These are phyloP conservation scores for Lojkania enalia DNA, from an alignment of 2,329 filamentous ascomycete genomes.

Conservation along the genomic window DNA sequence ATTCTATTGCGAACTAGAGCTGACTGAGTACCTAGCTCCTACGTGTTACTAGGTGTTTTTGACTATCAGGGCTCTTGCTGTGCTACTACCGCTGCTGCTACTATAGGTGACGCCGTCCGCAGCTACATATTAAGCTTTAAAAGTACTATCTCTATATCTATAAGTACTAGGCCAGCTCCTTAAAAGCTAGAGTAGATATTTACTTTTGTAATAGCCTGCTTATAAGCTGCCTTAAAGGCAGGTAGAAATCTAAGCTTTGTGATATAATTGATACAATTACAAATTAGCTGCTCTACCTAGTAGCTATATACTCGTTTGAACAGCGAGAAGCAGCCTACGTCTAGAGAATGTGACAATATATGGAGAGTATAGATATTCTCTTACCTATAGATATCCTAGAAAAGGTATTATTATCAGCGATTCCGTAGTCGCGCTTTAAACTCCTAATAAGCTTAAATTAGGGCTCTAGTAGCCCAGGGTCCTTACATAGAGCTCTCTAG, in stretches of 20 bases:
- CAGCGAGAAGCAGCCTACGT: conserved; percentile 4
- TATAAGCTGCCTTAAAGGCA: neutral
- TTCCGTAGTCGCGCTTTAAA: conserved; percentile 2
- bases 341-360: conserved; percentile 4
- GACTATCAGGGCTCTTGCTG: neutral
- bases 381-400: conserved; percentile 3
- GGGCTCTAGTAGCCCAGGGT: neutral
- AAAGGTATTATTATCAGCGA: conserved; percentile 7
- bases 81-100: no score
- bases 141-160: neutral
- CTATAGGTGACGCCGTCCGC: neutral
- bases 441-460: conserved; percentile 8
- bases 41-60: neutral
- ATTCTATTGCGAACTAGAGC: neutral
- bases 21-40: neutral
- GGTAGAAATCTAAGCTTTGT: conserved; percentile 7
- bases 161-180: neutral
- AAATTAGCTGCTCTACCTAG: neutral
- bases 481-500: conserved; percentile 3
- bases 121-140: neutral
- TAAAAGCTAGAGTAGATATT: neutral
- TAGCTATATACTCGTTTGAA: conserved; percentile 3
- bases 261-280: conserved; percentile 1
- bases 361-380: conserved; percentile 8
- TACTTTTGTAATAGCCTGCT: neutral